Evolutionary conservation across 1,284 basidiomycete genomes (phyloP), one percentile per base, ranked within the genome.

Genomic region (Melampsora abietis-canadensis): DNA sequence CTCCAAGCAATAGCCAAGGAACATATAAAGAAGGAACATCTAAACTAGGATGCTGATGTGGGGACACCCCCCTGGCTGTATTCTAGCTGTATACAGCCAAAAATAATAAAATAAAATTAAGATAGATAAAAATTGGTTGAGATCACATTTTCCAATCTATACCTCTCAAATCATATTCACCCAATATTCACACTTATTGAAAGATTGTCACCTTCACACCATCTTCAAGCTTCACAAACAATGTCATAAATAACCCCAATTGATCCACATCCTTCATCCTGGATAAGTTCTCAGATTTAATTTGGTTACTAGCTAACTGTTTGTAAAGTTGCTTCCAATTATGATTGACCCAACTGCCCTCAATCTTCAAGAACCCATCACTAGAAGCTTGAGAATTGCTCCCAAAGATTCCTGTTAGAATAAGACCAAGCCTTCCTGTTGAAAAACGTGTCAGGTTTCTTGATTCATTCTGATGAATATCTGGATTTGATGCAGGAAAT

Each of bases 271-370:
- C 91, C 76, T 85, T 87, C 77, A 92, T 85, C 83, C 92, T 94
- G n/a, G n/a, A n/a, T n/a, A n/a, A n/a, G n/a, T n/a, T n/a, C n/a
- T n/a, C n/a, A n/a, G n/a, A n/a, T n/a, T n/a, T n/a, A n/a, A n/a
- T n/a, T n/a, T n/a, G n/a, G n/a, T n/a, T n/a, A n/a, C n/a, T n/a
- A 4, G 88, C 88, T 76, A 94, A 84, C 80, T 95, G 92, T 77
- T 91, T 90, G 79, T 89, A 90, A 6, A 94, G 84, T 78, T 88
- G 90, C 77, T 88, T 87, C 84, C 85, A 92, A 83, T 92, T 85
- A 72, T 84, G 85, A 47, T 81, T 79, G 31, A 91, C 79, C 89
- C 89, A 92, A 57, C 91, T 90, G 47, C 90, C 90, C 2, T 79
- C 78, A 68, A 87, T 85, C n/a, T 77, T 82, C 6, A 82, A 64